Evolutionary conservation across 2,329 filamentous ascomycete species (phyloP), one percentile per base, ranked within the genome.

Genomic region (Simplicillium sp.): DNA sequence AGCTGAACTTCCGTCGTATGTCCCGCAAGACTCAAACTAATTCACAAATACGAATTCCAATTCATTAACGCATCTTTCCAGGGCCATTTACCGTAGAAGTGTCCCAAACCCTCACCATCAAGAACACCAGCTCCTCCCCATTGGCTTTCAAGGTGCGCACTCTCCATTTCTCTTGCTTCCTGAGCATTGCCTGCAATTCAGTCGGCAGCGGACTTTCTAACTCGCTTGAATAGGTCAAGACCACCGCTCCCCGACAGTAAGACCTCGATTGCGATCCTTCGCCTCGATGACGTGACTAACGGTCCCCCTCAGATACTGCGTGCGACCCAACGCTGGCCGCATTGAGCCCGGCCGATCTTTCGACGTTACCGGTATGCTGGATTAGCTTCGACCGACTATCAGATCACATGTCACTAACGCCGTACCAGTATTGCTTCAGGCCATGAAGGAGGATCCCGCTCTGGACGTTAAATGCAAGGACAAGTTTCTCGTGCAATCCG

Each of bases 171-270:
- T 33, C 12, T 33, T 33, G 6, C 31, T 33, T 33, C 6, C 7
- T 6, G 12, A 37, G n/a, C 15, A n/a, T 12, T 13, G 3, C 6
- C 36, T 42, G 39, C 41, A 14, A 42, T 29, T 11, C 15, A 17
- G 17, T 38, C 46, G 39, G 47, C 56, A 29, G 54, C 41, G 34
- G 18, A 34, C 59, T 65, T 48, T 63, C 53, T 39, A 43, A 38
- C 29, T 7, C 29, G 11, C 5, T 29, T n/a, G n/a, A n/a, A 32
- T 34, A 95, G 88, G 92, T 98, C 65, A 98, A 98, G 80, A 98
- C 92, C 37, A 98, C 92, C 48, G 92, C 92, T 38, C 92, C 92
- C 29, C 97, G 97, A 70, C 92, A 97, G 90, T 98, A 85, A 58
- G 84, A 65, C 47, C 18, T 16, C 35, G 15, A 14, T 16, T n/a